Evolutionary conservation across 176 grass and related monocot genomes (phyloP), one percentile per base, ranked within the genome.

Genomic region (Guadua angustifolia): DNA sequence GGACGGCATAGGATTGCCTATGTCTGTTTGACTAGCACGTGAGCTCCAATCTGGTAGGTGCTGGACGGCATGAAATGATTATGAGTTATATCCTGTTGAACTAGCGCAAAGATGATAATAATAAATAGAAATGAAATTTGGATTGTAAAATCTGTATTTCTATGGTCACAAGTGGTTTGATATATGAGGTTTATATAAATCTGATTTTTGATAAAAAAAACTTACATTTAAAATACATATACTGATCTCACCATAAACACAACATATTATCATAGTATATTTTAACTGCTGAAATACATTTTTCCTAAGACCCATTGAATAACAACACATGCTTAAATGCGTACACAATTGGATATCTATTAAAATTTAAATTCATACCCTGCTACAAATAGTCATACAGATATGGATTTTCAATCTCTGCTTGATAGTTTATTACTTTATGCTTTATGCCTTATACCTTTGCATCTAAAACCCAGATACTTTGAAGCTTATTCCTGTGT

Each of bases 21-120:
- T 79, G 47, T 49, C 70, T 21, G 26, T 74, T 84, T 89, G 82
- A 85, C 51, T 80, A 69, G 77, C 69, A 74, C 79, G 61, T 29
- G 11, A 21, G 70, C 70, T 82, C 38, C 25, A 45, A 46, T 80
- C 10, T 26, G 58, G 69, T 24, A 55, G 13, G 39, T 21, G 18
- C 49, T 66, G 46, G 3, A 57, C 21, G 55, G 21, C 19, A 57
- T 57, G 55, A 57, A n/a, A 57, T n/a, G 55, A 36, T 57, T 57
- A 10, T 22, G 55, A 57, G 21, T 10, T 22, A n/a, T 57, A 57
- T 57, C 19, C 17, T 55, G 51, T 19, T 21, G 6, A 55, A 55
- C 17, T 19, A 19, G 6, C 17, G 17, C 21, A 58, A 22, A 22
- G 55, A 22, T 9, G 3, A 58, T 22, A 22, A 4, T 58, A 22